Evolutionary conservation across 2,329 filamentous ascomycete species (phyloP).

Genomic region (Paecilomyces fulvus): DNA sequence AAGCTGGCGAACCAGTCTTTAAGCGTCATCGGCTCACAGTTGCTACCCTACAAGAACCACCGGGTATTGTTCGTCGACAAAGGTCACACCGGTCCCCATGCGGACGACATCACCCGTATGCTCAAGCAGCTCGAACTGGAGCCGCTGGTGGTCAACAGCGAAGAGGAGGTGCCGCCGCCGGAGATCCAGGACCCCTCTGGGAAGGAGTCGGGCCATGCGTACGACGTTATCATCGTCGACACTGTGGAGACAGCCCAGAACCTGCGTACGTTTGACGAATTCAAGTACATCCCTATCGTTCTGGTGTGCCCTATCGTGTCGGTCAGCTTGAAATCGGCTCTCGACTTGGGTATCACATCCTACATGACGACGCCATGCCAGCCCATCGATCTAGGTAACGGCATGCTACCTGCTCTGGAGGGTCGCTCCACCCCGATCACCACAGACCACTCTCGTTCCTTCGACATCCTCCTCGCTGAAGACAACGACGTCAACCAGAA

Average conservation of each 20-base stretch:
- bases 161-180: constrained; percentile 50
- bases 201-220: constrained; percentile 49
- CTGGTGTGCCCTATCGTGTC: constrained; percentile 79
- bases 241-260: constrained; percentile 76
- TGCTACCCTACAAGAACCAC: constrained; percentile 77
- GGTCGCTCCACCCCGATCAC: constrained; percentile 82
- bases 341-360: constrained; percentile 86
- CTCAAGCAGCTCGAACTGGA: constrained; percentile 65
- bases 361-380: constrained; percentile 95
- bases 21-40: constrained; percentile 59
- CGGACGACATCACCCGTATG: constrained; percentile 66
- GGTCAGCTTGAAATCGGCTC: constrained; percentile 78
- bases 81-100: constrained; percentile 63
- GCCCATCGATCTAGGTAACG: constrained; percentile 83
- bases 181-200: constrained; percentile 39
- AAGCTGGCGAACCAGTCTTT: constrained; percentile 70
- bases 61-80: constrained; percentile 88
- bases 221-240: constrained; percentile 88
- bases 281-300: constrained; percentile 91
- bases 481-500: constrained; percentile 94
- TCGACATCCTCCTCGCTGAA: constrained; percentile 85
- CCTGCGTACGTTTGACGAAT: constrained; percentile 73
- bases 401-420: constrained; percentile 85
- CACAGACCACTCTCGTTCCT: constrained; percentile 83
- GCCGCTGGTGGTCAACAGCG: constrained; percentile 67